phyloP scores from a whole-genome alignment of 768 basidiomycete species.

The Leccinum fibrillosum region DNA sequence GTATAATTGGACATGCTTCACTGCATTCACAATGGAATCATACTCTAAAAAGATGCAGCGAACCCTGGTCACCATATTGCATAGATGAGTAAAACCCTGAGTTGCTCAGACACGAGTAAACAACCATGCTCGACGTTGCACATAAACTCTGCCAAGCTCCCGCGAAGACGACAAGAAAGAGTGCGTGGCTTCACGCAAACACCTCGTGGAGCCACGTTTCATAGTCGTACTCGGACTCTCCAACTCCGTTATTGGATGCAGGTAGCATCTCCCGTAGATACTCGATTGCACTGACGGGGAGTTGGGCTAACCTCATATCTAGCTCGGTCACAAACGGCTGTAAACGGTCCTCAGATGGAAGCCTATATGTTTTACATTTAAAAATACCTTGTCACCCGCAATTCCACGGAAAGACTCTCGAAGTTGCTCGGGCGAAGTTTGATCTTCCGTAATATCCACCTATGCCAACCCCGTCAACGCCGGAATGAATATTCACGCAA shows the following conservation, averaged over 20 bases:
- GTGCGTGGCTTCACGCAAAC: slow-evolving; percentile 46
- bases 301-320: slow-evolving; percentile 79
- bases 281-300: slow-evolving; percentile 71
- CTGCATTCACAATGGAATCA: slow-evolving; percentile 14
- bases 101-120: neutral
- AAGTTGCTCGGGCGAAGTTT: slow-evolving; percentile 88
- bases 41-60: neutral
- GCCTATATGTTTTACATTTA: neutral
- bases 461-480: slow-evolving; percentile 29
- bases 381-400: slow-evolving; percentile 78
- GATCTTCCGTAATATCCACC: slow-evolving; percentile 96
- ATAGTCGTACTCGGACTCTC: slow-evolving; percentile 75
- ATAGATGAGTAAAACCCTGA: neutral
- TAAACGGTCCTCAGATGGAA: slow-evolving; percentile 7
- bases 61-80: neutral
- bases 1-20: slow-evolving; percentile 15
- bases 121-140: neutral
- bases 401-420: slow-evolving; percentile 92
- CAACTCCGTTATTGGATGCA: slow-evolving; percentile 43
- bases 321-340: slow-evolving; percentile 93
- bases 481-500: neutral
- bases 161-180: neutral
- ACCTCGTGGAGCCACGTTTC: slow-evolving; percentile 80
- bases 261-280: slow-evolving; percentile 88
- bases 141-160: neutral